phyloP scores from a whole-genome alignment of 2,329 filamentous ascomycete genomes.

The Cladobotryum protrusum region DNA sequence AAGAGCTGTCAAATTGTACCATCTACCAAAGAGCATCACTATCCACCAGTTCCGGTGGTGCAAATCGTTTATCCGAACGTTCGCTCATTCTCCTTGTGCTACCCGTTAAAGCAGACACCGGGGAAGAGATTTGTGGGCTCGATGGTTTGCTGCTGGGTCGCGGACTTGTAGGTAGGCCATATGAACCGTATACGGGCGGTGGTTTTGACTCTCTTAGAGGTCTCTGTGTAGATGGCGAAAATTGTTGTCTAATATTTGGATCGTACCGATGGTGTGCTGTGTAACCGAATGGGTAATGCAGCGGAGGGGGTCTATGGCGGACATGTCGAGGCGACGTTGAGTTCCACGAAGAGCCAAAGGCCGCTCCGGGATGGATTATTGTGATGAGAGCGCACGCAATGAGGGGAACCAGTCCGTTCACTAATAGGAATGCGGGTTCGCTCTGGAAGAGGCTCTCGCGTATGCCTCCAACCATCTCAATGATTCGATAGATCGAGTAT shows the following conservation, averaged over 20 bases:
- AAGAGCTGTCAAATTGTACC: not conserved
- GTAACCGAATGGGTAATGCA: constrained; percentile 16
- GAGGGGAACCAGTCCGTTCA: constrained; percentile 37
- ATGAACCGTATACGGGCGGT: constrained; percentile 20
- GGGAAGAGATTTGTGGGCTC: constrained; percentile 16
- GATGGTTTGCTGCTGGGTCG: constrained; percentile 17
- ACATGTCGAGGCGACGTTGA: constrained; percentile 28
- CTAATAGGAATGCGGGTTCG: constrained; percentile 31
- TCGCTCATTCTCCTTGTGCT: constrained; percentile 11
- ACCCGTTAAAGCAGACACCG: constrained; percentile 10
- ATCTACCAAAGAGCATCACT: constrained; percentile 16
- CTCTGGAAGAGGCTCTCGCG: constrained; percentile 31
- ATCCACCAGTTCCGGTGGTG: constrained; percentile 13
- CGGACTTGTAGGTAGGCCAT: constrained; percentile 25
- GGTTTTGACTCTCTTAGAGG: constrained; percentile 15
- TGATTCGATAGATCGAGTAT: constrained; percentile 36
- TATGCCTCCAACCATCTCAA: constrained; percentile 33
- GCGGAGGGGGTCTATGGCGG: constrained; percentile 14
- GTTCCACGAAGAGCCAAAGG: constrained; percentile 36
- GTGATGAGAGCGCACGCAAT: constrained; percentile 30
- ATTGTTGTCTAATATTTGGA: constrained; percentile 26
- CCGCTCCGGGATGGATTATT: constrained; percentile 31
- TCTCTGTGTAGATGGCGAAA: constrained; percentile 22
- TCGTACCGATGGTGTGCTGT: constrained; percentile 28
- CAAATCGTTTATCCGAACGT: constrained; percentile 6